These are phyloP conservation scores for Scenedesmus sp. DNA, from an alignment of 163 green algal species.

Conservation along the genomic window DNA sequence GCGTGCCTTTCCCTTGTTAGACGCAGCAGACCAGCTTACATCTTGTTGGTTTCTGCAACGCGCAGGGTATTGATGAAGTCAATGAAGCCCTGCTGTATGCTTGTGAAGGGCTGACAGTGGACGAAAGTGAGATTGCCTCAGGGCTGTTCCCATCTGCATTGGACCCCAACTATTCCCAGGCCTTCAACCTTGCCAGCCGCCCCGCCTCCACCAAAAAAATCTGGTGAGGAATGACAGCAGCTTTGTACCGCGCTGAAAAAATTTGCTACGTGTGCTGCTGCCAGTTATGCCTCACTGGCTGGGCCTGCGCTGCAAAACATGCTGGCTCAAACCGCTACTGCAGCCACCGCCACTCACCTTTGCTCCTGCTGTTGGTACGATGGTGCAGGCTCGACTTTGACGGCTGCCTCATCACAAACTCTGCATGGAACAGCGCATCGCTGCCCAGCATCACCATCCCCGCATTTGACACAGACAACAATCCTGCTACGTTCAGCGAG, in stretches of 20 bases:
- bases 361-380: neutral
- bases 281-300: too few species aligned
- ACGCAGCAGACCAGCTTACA: too few species aligned
- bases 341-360: neutral
- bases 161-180: neutral
- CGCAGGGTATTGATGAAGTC: constrained; percentile 7
- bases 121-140: neutral
- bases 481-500: neutral
- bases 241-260: too few species aligned
- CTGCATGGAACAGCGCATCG: neutral
- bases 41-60: neutral
- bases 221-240: neutral
- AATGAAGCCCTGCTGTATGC: neutral
- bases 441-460: neutral
- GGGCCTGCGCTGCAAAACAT: neutral
- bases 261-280: too few species aligned
- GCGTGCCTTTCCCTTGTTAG: too few species aligned
- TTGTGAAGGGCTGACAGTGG: constrained; percentile 1
- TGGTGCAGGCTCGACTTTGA: constrained; percentile 31
- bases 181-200: constrained; percentile 22
- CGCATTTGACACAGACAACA: constrained; percentile 38
- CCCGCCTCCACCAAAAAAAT: constrained; percentile 14
- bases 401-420: neutral
- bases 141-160: neutral
- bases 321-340: too few species aligned